Percentiles rank a stretch among this genome's conserved stretches.
Conservation (phyloP, 495 filamentous ascomycete species). For the Aspergillus campestris region DNA sequence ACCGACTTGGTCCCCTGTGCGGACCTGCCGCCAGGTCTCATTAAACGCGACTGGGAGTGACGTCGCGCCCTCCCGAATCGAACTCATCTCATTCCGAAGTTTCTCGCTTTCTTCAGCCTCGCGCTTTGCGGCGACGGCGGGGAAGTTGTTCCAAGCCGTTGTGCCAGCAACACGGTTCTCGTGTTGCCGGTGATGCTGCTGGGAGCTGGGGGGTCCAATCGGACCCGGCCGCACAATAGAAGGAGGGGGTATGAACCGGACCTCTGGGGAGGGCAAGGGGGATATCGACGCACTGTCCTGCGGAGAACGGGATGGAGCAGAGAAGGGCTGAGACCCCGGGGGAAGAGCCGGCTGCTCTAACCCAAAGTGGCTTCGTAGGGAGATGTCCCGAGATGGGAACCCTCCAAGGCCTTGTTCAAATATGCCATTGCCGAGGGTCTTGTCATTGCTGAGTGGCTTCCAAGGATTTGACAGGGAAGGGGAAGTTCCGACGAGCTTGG, state of each 20-base stretch:
- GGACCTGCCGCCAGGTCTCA: slow-evolving; percentile 57
- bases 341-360: slow-evolving; percentile 31
- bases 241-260: slow-evolving; percentile 23
- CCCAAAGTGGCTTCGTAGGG: slow-evolving; percentile 30
- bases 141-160: slow-evolving; percentile 45
- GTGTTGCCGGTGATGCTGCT: slow-evolving; percentile 29
- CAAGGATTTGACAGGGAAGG: slow-evolving; percentile 55
- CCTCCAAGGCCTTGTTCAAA: slow-evolving; percentile 56
- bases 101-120: slow-evolving; percentile 36
- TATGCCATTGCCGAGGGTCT: slow-evolving; percentile 69
- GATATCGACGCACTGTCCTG: slow-evolving; percentile 25
- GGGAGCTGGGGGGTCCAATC: slow-evolving; percentile 44
- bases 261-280: slow-evolving; percentile 29
- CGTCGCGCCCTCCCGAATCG: slow-evolving; percentile 28
- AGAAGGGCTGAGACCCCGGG: slow-evolving; percentile 22
- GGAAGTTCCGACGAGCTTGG: slow-evolving; percentile 25
- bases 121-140: slow-evolving; percentile 29
- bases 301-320: slow-evolving; percentile 20
- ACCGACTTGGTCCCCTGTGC: slow-evolving; percentile 36
- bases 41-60: slow-evolving; percentile 42
- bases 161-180: slow-evolving; percentile 23
- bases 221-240: slow-evolving; percentile 38
- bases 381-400: slow-evolving; percentile 30
- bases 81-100: slow-evolving; percentile 26
- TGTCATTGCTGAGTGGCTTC: slow-evolving; percentile 64